These are phyloP conservation scores for Fusarium multiceps DNA, from an alignment of 2,329 filamentous ascomycete species.

Conservation along the genomic window DNA sequence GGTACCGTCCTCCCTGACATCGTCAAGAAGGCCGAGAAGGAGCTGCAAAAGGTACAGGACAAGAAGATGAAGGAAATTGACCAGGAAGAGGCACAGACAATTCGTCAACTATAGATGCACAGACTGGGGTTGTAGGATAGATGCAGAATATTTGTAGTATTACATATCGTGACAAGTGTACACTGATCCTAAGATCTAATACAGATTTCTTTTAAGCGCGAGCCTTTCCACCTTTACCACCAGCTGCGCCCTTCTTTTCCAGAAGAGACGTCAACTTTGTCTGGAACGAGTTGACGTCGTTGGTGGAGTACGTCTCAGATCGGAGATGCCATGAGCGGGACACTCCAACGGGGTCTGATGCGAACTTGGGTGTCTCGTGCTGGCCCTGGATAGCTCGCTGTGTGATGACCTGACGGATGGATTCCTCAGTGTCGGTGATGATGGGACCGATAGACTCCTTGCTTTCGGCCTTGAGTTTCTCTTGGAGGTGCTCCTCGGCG, in stretches of 20 bases:
- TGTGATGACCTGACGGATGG: constrained; percentile 49
- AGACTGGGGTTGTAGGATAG: constrained; percentile 17
- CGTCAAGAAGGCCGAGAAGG: constrained; percentile 60
- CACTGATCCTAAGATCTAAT: constrained; percentile 40
- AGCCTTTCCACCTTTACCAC: constrained; percentile 41
- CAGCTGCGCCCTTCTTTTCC: constrained; percentile 35
- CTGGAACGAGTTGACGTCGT: constrained; percentile 54
- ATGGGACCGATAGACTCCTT: constrained; percentile 41
- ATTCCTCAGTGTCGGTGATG: constrained; percentile 50
- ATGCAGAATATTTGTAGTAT: constrained; percentile 43
- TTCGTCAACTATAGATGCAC: constrained; percentile 53
- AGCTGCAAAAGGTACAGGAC: constrained; percentile 62
- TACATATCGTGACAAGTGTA: constrained; percentile 47
- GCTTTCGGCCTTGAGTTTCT: constrained; percentile 39
- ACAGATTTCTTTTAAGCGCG: constrained; percentile 35
- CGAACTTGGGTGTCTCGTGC: constrained; percentile 52
- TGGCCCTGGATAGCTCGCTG: constrained; percentile 51
- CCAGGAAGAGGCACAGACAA: constrained; percentile 60
- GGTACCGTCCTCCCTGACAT: constrained; percentile 59
- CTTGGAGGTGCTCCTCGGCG: constrained; percentile 49
- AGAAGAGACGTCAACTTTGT: constrained; percentile 53
- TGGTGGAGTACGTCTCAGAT: constrained; percentile 51
- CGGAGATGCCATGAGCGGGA: constrained; percentile 54
- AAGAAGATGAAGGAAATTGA: constrained; percentile 65
- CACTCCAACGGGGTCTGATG: constrained; percentile 49